These are phyloP conservation scores for Nymphaea colorata DNA, from an alignment of 164 flowering plant genomes.

Conservation along the genomic window DNA sequence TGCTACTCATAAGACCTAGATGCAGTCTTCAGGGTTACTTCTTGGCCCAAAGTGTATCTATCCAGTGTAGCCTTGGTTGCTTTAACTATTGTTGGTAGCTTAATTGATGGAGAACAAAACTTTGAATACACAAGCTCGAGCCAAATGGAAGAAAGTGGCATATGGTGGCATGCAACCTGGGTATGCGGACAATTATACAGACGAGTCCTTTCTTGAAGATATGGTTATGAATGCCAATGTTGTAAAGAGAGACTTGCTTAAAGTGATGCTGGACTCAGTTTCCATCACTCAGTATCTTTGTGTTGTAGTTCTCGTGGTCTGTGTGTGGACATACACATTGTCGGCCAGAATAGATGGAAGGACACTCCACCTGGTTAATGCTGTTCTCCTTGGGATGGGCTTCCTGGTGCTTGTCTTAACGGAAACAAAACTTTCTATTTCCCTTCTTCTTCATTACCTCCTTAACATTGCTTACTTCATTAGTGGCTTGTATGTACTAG, in stretches of 20 bases:
- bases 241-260: conserved; percentile 40
- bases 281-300: conserved; percentile 80
- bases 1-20: no score
- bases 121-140: conserved; percentile 15
- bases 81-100: no score
- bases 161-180: conserved; percentile 99
- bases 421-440: conserved; percentile 43
- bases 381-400: conserved; percentile 52
- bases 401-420: conserved; percentile 63
- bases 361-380: conserved; percentile 52
- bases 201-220: conserved; percentile 76
- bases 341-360: conserved; percentile 41
- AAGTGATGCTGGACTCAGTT: conserved; percentile 43
- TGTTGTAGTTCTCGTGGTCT: conserved; percentile 69
- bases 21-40: no score
- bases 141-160: conserved; percentile 92
- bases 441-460: conserved; percentile 40
- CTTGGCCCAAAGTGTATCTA: no score
- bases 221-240: conserved; percentile 97
- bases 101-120: conserved; percentile 10
- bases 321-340: conserved; percentile 80
- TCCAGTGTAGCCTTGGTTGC: no score
- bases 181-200: conserved; percentile 86
- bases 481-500: conserved; percentile 57
- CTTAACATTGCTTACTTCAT: conserved; percentile 65